Evolutionary conservation across 2,329 filamentous ascomycete species (phyloP), one percentile per base, ranked within the genome.

Genomic region (Phialophora expanda): DNA sequence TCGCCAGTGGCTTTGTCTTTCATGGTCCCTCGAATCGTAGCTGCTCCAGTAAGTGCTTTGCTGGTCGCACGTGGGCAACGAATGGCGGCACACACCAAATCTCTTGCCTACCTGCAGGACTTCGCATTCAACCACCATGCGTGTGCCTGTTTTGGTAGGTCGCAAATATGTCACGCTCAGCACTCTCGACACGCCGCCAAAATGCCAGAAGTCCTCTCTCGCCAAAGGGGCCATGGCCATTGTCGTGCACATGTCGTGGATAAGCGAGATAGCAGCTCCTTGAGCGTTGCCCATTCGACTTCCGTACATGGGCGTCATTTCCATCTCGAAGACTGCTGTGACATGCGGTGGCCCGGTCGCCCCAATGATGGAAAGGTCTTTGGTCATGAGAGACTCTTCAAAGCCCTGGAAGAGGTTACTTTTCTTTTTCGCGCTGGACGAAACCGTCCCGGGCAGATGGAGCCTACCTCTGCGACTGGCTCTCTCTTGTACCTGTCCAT

Each of bases 221-320:
- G 66, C 62, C 46, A 68, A 46, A 1, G 66, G 63, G 32, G 63
- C 63, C 22, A 60, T 55, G 12, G 66, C 56, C 62, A 65, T 66
- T 8, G 66, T 66, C 3, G 66, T 68, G 34, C 63, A 65, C 32
- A 60, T 66, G 56, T 68, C 66, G 30, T 63, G 56, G 28, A 68
- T 64, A n/a, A 65, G 64, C 5, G 63, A 61, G 5, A 65, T 57
- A 12, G 66, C 66, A 1, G 62, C 66, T 12, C 66, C 66, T 26
- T 65, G 62, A 32, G 62, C 54, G 28, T 65, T 67, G 17, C 62
- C 62, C 66, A 67, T 67, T 9, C 66, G 62, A 30, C 54, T 67
- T 20, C 61, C 56, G n/a, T 60, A 67, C 41, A 62, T 50, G 24
- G 65, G 65, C 17, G 56, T 53, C 22, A 57, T 62, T 9, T 64